Percentiles rank a stretch among this genome's conserved stretches.
phyloP scores from a whole-genome alignment of 345 rosid species.

The Eucalyptus rudis region DNA sequence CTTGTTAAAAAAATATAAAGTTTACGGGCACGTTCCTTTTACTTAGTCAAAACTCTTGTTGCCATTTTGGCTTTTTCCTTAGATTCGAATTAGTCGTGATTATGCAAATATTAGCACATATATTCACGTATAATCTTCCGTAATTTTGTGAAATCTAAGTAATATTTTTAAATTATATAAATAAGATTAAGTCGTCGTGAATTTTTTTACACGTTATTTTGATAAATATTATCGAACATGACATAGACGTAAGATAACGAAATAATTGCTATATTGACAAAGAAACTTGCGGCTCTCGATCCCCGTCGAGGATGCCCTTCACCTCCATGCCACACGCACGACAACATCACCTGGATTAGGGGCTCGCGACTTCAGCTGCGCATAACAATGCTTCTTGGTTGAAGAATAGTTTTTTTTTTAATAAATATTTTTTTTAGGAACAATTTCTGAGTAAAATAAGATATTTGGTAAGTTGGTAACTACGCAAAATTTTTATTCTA shows the following conservation, averaged over 20 bases:
- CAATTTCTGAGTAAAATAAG: no score
- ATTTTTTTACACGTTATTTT: neutral
- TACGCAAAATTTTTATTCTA: no score
- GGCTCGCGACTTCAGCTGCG: neutral
- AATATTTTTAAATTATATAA: neutral
- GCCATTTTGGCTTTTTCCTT: neutral
- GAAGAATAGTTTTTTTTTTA: no score
- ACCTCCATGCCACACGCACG: neutral
- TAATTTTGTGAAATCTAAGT: neutral
- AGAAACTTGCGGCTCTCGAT: neutral
- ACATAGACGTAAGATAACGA: fast-evolving
- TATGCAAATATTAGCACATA: neutral
- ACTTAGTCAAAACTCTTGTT: neutral
- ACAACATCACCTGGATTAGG: neutral
- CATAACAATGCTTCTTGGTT: no score
- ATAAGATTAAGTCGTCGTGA: fast-evolving
- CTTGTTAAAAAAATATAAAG: neutral
- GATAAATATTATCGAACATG: no score
- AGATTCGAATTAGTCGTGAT: neutral
- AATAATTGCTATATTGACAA: fast-evolving
- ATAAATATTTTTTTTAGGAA: no score
- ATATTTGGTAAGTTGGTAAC: no score
- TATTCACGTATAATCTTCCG: neutral
- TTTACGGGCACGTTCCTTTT: neutral
- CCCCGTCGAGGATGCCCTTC: neutral